phyloP scores from a whole-genome alignment of 164 flowering plant genomes.

The Amborella trichopoda region DNA sequence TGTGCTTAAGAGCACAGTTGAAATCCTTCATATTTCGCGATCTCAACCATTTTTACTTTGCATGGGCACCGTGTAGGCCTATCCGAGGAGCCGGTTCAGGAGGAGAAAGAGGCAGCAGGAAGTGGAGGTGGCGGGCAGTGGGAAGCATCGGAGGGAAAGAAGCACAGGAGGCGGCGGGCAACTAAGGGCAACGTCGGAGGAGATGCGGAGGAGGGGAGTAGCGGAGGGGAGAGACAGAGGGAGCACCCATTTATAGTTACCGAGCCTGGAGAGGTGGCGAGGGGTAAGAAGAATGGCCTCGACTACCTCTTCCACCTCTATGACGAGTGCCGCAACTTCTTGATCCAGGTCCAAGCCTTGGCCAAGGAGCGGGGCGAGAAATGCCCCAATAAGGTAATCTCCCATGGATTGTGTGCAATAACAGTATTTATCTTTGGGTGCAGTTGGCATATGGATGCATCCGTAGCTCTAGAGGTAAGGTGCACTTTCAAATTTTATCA shows the following conservation, averaged over 20 bases:
- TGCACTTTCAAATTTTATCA: no score
- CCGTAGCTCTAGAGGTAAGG: no score
- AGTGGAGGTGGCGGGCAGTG: slow-evolving; percentile 45
- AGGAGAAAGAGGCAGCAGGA: slow-evolving; percentile 55
- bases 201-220: slow-evolving; percentile 15
- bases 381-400: slow-evolving; percentile 84
- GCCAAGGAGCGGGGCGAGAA: slow-evolving; percentile 92
- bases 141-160: slow-evolving; percentile 21
- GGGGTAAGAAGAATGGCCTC: slow-evolving; percentile 95
- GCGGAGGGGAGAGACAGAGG: slow-evolving; percentile 53
- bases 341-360: slow-evolving; percentile 77
- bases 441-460: no score
- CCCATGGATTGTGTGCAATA: no score
- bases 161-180: slow-evolving; percentile 6
- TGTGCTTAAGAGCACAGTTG: no score
- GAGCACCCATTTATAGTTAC: slow-evolving; percentile 97
- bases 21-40: no score
- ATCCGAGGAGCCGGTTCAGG: slow-evolving; percentile 85
- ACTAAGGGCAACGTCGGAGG: not conserved
- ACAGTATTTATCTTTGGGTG: no score
- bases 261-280: slow-evolving; percentile 96
- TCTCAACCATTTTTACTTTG: no score
- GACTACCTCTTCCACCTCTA: slow-evolving; percentile 94
- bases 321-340: slow-evolving; percentile 83
- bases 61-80: no score